Conservation (phyloP, 345 rosid genomes). For the Eutrema heterophyllum region DNA sequence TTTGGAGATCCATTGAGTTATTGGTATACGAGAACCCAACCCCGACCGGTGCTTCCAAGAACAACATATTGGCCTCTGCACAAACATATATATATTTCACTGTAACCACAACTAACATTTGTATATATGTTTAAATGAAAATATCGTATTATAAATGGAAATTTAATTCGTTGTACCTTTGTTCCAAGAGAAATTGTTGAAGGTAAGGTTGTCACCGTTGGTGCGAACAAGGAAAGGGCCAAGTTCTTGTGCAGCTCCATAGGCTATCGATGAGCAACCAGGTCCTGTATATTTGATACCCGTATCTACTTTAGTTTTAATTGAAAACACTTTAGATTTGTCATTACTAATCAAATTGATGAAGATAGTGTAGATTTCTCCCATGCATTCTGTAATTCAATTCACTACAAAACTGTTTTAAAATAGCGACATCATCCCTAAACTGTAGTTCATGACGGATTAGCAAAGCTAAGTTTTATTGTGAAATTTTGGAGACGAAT, state of each 20-base stretch:
- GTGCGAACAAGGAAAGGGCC: constrained; percentile 58
- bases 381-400: no score
- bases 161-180: constrained; percentile 35
- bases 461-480: not conserved
- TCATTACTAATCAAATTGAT: not conserved
- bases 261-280: constrained; percentile 79
- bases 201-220: constrained; percentile 34
- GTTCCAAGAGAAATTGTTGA: constrained; percentile 62
- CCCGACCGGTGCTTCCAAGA: constrained; percentile 77
- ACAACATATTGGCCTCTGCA: constrained; percentile 68
- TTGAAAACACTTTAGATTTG: not conserved
- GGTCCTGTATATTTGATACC: constrained; percentile 46
- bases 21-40: constrained; percentile 86
- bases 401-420: no score
- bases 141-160: not conserved
- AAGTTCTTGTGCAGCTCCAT: constrained; percentile 74
- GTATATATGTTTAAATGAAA: not conserved
- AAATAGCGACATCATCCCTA: no score
- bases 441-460: no score
- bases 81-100: not conserved
- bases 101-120: not conserved
- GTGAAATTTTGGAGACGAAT: not conserved
- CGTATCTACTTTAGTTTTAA: not conserved
- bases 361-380: not conserved
- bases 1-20: constrained; percentile 38